Percentiles rank a stretch among this genome's conserved stretches.
Conservation (phyloP, 148 eudicot genomes). For the Pharnaceum exiguum region DNA sequence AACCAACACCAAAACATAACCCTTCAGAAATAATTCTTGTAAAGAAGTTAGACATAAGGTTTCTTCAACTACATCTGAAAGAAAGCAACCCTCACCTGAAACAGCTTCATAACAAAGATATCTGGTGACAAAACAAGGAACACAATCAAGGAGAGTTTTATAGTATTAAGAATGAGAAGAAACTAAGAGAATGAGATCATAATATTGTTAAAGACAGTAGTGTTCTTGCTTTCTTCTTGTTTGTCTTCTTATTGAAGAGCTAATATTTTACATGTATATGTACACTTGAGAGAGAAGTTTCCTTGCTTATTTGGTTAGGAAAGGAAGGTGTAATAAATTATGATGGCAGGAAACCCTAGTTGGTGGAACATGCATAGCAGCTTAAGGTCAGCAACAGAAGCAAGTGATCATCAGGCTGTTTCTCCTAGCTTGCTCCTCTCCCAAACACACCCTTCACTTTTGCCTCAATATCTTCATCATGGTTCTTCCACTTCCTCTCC, state of each 20-base stretch:
- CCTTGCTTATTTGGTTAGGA: slow-evolving; percentile 7
- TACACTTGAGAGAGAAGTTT: slow-evolving; percentile 1
- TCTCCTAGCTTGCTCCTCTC: slow-evolving; percentile 23
- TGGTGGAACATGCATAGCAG: slow-evolving; percentile 69
- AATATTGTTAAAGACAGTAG: background rate
- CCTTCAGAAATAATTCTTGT: background rate
- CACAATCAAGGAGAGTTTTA: background rate
- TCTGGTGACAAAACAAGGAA: slow-evolving; percentile 11
- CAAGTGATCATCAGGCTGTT: slow-evolving; percentile 20
- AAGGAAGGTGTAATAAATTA: slow-evolving; percentile 31
- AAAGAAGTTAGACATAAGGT: slow-evolving; percentile 26
- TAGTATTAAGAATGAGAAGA: slow-evolving; percentile 7
- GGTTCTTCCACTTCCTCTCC: slow-evolving; percentile 29
- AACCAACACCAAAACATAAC: background rate
- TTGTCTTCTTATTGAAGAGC: background rate
- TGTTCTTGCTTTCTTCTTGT: background rate
- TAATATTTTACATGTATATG: background rate
- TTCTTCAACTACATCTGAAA: slow-evolving; percentile 43
- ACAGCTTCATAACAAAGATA: slow-evolving; percentile 11
- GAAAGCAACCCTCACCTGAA: slow-evolving; percentile 20
- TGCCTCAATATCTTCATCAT: slow-evolving; percentile 23
- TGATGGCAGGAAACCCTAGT: slow-evolving; percentile 82
- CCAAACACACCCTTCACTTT: slow-evolving; percentile 26
- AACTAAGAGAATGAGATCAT: background rate
- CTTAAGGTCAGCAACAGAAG: slow-evolving; percentile 31